Conservation (phyloP, 202 grass and related monocot species). For the Panicum hallii region DNA sequence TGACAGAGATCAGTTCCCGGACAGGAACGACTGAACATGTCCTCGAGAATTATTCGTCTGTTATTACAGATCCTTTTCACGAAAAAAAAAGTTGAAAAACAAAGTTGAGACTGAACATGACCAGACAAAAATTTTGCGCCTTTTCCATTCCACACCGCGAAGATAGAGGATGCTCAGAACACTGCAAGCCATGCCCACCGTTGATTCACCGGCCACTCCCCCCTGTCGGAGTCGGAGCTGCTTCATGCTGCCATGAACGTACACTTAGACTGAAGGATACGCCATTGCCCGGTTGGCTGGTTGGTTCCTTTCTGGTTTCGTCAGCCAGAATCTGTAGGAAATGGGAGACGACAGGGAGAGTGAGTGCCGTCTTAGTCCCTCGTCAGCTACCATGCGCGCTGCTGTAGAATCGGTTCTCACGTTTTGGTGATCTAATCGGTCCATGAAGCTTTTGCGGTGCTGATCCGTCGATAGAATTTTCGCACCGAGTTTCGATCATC, state of each 20-base stretch:
- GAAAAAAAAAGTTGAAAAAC: too few relatives aligned
- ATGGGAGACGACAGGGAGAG: background rate
- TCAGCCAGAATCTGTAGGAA: background rate
- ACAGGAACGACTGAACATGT: background rate
- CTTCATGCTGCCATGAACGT: background rate
- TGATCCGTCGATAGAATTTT: background rate
- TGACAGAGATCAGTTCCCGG: too few relatives aligned
- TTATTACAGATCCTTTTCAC: too few relatives aligned
- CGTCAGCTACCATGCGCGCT: background rate
- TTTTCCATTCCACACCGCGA: background rate
- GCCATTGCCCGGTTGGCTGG: background rate
- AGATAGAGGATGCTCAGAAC: background rate
- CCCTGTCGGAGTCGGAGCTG: background rate
- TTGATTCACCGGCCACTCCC: background rate
- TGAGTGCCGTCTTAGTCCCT: background rate
- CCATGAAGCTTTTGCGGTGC: background rate
- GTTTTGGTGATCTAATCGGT: background rate
- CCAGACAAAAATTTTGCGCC: too few relatives aligned
- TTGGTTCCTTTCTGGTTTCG: background rate
- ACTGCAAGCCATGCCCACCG: background rate
- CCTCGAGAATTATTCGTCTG: background rate
- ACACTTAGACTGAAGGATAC: background rate
- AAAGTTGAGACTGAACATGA: too few relatives aligned
- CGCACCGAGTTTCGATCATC: background rate
- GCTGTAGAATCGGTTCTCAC: background rate